A percentile compares a stretch with the other conserved stretches of the same genome.
These are phyloP conservation scores for Sistotremastrum niveocremeum DNA, from an alignment of 768 basidiomycete genomes.

Conservation along the genomic window DNA sequence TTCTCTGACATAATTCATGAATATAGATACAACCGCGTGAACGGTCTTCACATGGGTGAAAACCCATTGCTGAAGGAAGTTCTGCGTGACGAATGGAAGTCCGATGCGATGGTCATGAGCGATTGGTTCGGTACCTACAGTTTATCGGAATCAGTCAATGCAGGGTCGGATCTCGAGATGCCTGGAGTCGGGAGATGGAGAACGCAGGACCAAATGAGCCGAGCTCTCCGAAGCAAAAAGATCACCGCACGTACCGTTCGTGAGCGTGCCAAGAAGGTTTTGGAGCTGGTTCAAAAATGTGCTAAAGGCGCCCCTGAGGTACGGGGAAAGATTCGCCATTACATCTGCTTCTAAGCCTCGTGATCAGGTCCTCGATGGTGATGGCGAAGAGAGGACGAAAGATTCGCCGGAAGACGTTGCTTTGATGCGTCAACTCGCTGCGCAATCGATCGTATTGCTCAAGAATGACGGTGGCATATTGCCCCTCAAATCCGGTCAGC, in stretches of 20 bases:
- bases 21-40: conserved; percentile 56
- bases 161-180: conserved; percentile 75
- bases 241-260: conserved; percentile 51
- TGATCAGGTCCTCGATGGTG: conserved; percentile 51
- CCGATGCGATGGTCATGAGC: conserved; percentile 64
- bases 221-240: conserved; percentile 46
- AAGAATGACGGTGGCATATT: conserved; percentile 50
- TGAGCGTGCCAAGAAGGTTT: conserved; percentile 48
- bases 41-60: conserved; percentile 62
- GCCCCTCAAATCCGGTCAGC: conserved; percentile 31
- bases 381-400: conserved; percentile 48
- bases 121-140: conserved; percentile 77
- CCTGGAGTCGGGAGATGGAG: conserved; percentile 69
- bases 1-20: not conserved
- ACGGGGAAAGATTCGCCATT: not conserved
- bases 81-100: conserved; percentile 62
- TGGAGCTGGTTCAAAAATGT: conserved; percentile 58
- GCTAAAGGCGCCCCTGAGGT: conserved; percentile 56
- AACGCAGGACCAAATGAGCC: conserved; percentile 49
- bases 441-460: conserved; percentile 58
- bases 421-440: conserved; percentile 55
- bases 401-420: conserved; percentile 48
- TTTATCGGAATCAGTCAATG: conserved; percentile 49
- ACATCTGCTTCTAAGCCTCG: not conserved
- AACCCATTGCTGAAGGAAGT: conserved; percentile 47